A percentile compares a stretch with the other conserved stretches of the same genome.
These are phyloP conservation scores for Malus hybrid DNA, from an alignment of 331 rosid genomes.

Conservation along the genomic window DNA sequence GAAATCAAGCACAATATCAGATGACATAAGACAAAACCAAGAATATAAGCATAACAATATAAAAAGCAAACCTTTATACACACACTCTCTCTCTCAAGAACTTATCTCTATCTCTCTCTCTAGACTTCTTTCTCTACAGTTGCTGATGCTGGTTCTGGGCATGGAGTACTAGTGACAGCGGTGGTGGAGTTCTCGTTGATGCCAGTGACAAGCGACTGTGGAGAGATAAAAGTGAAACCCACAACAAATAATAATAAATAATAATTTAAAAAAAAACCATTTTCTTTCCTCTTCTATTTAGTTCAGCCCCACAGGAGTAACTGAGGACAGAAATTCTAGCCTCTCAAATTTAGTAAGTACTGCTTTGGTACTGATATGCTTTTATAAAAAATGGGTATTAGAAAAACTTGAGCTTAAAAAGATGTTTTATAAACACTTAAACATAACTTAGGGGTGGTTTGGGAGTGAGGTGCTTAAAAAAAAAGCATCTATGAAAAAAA, in stretches of 20 bases:
- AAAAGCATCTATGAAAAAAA: too few relatives aligned
- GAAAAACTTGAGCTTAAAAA: too few relatives aligned
- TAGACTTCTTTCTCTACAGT: neutral
- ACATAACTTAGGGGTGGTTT: too few relatives aligned
- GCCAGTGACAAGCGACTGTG: neutral
- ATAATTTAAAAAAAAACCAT: neutral
- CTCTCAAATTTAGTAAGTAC: slow-evolving; percentile 29
- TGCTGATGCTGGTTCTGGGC: slow-evolving; percentile 9
- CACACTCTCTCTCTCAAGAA: neutral
- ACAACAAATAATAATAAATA: neutral
- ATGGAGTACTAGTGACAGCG: slow-evolving; percentile 7
- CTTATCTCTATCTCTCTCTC: neutral
- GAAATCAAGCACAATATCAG: neutral
- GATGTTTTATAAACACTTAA: too few relatives aligned
- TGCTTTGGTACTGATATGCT: too few relatives aligned
- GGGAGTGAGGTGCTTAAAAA: too few relatives aligned
- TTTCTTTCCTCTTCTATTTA: neutral
- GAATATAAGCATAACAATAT: neutral
- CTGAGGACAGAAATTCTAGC: slow-evolving; percentile 18
- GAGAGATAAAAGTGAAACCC: slow-evolving; percentile 6
- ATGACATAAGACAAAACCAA: neutral
- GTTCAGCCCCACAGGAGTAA: slow-evolving; percentile 21
- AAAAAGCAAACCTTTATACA: neutral
- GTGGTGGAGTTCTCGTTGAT: slow-evolving; percentile 6
- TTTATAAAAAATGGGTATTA: too few relatives aligned